Conservation (phyloP, 371 early-diverging fungal species). For the Mortierella sp. region DNA sequence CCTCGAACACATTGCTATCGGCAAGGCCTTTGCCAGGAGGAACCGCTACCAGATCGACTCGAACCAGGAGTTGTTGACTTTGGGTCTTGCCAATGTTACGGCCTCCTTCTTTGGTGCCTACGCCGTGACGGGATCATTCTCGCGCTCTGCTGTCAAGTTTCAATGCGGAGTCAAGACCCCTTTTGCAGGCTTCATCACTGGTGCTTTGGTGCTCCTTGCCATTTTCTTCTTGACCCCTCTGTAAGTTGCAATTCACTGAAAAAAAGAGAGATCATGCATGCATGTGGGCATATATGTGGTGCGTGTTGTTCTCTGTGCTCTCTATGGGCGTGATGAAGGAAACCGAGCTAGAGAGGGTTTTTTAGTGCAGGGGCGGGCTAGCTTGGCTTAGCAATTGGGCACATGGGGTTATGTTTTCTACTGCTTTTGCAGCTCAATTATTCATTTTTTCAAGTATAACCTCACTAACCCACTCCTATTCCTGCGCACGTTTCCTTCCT, state of each 20-base stretch:
- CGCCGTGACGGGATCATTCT: slow-evolving; percentile 90
- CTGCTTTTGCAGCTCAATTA: neutral
- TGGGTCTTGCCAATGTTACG: slow-evolving; percentile 83
- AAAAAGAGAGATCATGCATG: neutral
- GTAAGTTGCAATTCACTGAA: slow-evolving; percentile 31
- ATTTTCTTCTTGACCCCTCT: slow-evolving; percentile 83
- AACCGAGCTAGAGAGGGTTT: neutral
- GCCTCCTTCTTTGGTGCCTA: slow-evolving; percentile 87
- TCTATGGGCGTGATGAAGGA: neutral
- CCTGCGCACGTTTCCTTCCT: neutral
- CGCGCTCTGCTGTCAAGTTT: slow-evolving; percentile 84
- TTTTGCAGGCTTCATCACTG: slow-evolving; percentile 79
- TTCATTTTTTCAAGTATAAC: neutral
- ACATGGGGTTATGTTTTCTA: neutral
- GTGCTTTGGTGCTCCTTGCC: slow-evolving; percentile 77
- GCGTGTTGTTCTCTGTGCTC: neutral
- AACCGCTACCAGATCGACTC: slow-evolving; percentile 68
- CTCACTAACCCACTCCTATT: neutral
- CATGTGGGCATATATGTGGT: neutral
- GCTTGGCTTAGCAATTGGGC: neutral
- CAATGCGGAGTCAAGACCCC: slow-evolving; percentile 75
- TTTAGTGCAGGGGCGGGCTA: neutral
- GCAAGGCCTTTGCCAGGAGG: slow-evolving; percentile 81
- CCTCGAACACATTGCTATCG: slow-evolving; percentile 90
- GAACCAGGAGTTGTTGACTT: slow-evolving; percentile 86